Evolutionary conservation across 2,329 filamentous ascomycete genomes (phyloP).

Genomic region (Verticillium tricorpus): DNA sequence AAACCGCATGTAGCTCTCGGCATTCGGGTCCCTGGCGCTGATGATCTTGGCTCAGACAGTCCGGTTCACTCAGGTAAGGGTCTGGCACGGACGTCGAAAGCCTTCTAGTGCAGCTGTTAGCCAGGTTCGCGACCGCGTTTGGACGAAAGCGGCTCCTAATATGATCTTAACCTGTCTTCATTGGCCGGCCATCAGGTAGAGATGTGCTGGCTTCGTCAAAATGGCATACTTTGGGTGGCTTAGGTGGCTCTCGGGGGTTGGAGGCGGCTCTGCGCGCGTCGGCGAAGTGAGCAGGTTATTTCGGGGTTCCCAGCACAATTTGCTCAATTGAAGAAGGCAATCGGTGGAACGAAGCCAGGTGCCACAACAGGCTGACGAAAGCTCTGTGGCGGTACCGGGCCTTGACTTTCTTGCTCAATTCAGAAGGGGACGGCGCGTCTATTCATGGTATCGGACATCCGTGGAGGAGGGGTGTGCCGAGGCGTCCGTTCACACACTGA

Average conservation of each 20-base stretch:
- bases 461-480: neutral
- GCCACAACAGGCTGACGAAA: neutral
- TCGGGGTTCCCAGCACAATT: neutral
- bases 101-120: neutral
- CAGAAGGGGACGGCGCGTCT: neutral
- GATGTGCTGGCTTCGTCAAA: neutral
- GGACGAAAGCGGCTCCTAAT: neutral
- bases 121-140: neutral
- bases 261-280: too few species aligned
- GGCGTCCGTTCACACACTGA: neutral
- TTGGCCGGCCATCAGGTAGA: neutral
- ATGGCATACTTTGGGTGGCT: too few species aligned
- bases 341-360: neutral
- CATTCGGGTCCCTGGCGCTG: neutral
- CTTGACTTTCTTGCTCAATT: neutral
- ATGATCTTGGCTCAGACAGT: neutral
- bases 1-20: neutral
- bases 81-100: neutral
- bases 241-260: too few species aligned
- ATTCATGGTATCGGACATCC: neutral
- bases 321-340: neutral
- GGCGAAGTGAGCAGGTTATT: neutral
- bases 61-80: slow-evolving; percentile 1
- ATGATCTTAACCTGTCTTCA: neutral
- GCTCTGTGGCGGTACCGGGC: neutral